These are phyloP conservation scores for Tetrapisispora pingtungensis DNA, from an alignment of 805 yeast species.

Conservation along the genomic window DNA sequence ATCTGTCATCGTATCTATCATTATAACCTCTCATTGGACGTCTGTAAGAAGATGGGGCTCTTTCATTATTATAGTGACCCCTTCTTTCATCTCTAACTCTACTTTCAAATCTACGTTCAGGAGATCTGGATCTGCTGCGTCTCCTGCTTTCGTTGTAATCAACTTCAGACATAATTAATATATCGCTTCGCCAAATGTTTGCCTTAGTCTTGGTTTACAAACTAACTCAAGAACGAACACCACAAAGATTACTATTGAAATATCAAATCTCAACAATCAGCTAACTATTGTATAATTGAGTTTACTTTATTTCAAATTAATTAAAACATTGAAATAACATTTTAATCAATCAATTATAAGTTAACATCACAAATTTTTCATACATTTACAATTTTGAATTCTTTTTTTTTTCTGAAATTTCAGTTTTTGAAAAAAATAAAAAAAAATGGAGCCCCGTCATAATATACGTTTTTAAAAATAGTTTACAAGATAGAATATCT, in stretches of 20 bases:
- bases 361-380: no score
- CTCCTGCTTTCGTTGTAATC: conserved; percentile 1
- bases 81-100: not conserved
- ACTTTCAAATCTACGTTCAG: not conserved
- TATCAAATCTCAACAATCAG: no score
- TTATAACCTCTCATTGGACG: not conserved
- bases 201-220: no score
- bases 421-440: not conserved
- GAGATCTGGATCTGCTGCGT: conserved; percentile 20
- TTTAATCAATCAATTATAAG: no score
- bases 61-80: not conserved
- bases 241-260: no score
- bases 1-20: conserved; percentile 13
- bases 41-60: not conserved
- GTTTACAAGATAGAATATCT: not conserved
- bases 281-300: no score
- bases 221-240: no score
- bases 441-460: not conserved
- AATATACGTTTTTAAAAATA: not conserved
- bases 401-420: not conserved
- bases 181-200: not conserved
- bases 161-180: conserved; percentile 1
- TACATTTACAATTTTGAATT: not conserved
- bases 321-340: no score
- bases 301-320: no score